These are phyloP conservation scores for Debaryomyces tyrocola DNA, from an alignment of 805 yeast species.

Conservation along the genomic window DNA sequence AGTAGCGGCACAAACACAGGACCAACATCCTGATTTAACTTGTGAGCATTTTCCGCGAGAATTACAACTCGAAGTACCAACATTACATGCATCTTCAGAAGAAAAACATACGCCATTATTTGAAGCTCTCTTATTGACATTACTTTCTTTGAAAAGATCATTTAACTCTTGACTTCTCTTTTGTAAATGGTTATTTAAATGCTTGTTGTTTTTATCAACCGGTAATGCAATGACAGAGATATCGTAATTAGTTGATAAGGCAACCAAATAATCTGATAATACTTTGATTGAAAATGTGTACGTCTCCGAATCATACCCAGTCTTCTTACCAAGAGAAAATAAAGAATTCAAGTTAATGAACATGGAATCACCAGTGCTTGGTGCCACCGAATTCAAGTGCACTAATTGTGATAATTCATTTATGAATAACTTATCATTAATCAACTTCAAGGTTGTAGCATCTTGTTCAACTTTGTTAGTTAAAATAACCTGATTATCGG, in stretches of 20 bases:
- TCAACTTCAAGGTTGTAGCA: slow-evolving; percentile 28
- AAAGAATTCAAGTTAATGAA: slow-evolving; percentile 45
- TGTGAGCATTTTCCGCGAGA: slow-evolving; percentile 55
- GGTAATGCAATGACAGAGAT: slow-evolving; percentile 34
- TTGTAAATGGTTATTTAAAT: slow-evolving; percentile 8
- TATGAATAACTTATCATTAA: slow-evolving; percentile 49
- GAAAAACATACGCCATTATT: slow-evolving; percentile 28
- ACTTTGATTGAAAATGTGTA: slow-evolving; percentile 39
- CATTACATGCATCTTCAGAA: slow-evolving; percentile 48
- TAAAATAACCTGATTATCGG: slow-evolving; percentile 7
- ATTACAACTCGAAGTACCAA: slow-evolving; percentile 48
- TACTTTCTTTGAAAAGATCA: slow-evolving; percentile 6
- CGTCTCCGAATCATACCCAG: slow-evolving; percentile 43
- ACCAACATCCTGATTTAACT: slow-evolving; percentile 41
- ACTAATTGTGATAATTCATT: slow-evolving; percentile 50
- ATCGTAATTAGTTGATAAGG: slow-evolving; percentile 20
- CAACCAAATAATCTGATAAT: slow-evolving; percentile 26
- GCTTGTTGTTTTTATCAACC: slow-evolving; percentile 18
- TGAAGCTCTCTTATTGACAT: slow-evolving; percentile 1
- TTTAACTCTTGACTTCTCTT: slow-evolving; percentile 21
- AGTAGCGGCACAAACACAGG: slow-evolving; percentile 50
- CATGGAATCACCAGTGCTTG: slow-evolving; percentile 22
- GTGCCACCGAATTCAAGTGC: slow-evolving; percentile 30
- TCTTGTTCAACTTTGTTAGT: slow-evolving; percentile 12
- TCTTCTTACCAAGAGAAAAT: slow-evolving; percentile 38